Conservation (phyloP, 208 protist genomes). For the Tritrichomonas musculus region DNA sequence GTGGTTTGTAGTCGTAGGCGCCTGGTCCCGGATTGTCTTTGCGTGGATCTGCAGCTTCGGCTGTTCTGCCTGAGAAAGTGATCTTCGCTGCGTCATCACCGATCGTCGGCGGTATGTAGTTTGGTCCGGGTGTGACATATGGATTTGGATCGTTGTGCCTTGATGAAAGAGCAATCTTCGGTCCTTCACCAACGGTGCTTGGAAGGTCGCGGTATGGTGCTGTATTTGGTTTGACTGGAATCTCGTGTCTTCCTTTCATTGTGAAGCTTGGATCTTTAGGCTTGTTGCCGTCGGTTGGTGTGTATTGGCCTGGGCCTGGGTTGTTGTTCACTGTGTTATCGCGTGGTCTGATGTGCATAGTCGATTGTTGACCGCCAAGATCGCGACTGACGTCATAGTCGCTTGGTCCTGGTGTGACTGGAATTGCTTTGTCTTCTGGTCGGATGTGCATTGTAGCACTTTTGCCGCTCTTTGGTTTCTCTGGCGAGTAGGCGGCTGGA, state of each 20-base stretch:
- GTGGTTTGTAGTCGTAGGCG: not conserved
- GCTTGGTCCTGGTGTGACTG: not conserved
- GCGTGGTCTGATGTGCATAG: not conserved
- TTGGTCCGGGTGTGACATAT: not conserved
- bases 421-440: not conserved
- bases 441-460: not conserved
- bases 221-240: not conserved
- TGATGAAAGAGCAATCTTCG: not conserved
- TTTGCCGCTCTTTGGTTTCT: not conserved
- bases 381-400: not conserved
- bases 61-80: not conserved
- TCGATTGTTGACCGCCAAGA: not conserved
- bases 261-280: not conserved
- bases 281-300: not conserved
- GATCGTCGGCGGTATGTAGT: not conserved
- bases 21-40: not conserved
- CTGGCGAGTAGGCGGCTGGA: not conserved
- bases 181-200: not conserved
- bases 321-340: not conserved
- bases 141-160: not conserved
- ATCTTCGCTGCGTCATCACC: not conserved
- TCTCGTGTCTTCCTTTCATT: not conserved
- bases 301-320: not conserved
- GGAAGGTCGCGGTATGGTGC: not conserved
- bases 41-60: not conserved